phyloP scores from a whole-genome alignment of 768 basidiomycete genomes.

The Russula ochroleuca region DNA sequence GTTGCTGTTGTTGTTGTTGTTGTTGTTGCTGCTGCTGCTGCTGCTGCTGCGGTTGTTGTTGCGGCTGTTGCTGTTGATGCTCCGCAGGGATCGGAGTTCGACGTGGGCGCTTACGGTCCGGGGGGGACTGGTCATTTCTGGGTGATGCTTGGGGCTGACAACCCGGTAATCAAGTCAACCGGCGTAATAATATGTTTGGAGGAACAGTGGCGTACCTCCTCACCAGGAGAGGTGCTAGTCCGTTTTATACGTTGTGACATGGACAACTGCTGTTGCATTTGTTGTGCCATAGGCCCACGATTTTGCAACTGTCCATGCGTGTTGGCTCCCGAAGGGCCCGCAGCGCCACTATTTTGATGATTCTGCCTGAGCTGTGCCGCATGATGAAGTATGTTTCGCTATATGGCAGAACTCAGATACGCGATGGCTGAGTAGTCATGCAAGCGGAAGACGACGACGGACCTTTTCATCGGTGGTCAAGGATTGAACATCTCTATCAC shows the following conservation, averaged over 20 bases:
- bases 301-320: conserved; percentile 37
- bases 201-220: conserved; percentile 31
- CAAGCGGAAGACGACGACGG: conserved; percentile 16
- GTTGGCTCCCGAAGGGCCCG: conserved; percentile 41
- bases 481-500: conserved; percentile 43
- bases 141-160: conserved; percentile 32
- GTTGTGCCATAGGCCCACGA: conserved; percentile 29
- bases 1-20: conserved; percentile 27
- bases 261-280: conserved; percentile 30
- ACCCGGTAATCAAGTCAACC: conserved; percentile 8
- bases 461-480: conserved; percentile 62
- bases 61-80: conserved; percentile 31
- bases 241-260: conserved; percentile 42
- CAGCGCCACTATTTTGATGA: conserved; percentile 39
- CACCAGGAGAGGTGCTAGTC: conserved; percentile 37
- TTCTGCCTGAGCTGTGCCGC: conserved; percentile 17
- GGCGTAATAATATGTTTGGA: neutral
- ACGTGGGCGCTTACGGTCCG: conserved; percentile 35
- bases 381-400: conserved; percentile 39
- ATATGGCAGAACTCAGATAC: conserved; percentile 14
- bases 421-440: conserved; percentile 12
- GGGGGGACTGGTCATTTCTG: conserved; percentile 35
- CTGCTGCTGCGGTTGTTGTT: conserved; percentile 34
- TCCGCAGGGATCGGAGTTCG: conserved; percentile 33
- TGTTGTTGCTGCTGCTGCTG: conserved; percentile 26